Conservation (phyloP, 108 stramenopile genomes). For the Cyclotella cryptica region DNA sequence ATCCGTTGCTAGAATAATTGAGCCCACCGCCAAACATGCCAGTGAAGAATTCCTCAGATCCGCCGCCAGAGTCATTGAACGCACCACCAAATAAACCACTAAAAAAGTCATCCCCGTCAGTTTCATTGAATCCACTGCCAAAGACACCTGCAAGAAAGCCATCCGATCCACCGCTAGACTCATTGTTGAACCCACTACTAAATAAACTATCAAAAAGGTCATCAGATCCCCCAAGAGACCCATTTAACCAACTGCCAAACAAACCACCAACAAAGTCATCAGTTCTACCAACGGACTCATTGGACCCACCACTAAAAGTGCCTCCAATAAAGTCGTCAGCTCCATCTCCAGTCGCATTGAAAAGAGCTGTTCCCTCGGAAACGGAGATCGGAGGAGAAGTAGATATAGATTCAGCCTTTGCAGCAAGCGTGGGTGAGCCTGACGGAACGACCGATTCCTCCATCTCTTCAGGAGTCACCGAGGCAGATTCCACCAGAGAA, state of each 20-base stretch:
- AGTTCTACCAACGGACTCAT: slow-evolving; percentile 7
- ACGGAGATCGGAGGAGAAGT: neutral
- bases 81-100: neutral
- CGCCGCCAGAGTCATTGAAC: neutral
- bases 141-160: slow-evolving; percentile 14
- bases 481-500: too few relatives aligned
- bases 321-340: neutral
- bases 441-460: too few relatives aligned
- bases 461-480: too few relatives aligned
- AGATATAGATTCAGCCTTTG: too few relatives aligned
- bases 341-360: neutral
- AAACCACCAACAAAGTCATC: slow-evolving; percentile 6
- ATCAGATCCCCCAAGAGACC: neutral
- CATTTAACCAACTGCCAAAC: slow-evolving; percentile 1
- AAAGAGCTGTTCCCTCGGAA: neutral
- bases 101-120: neutral
- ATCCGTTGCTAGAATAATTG: neutral
- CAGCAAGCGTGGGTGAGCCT: too few relatives aligned
- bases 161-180: neutral
- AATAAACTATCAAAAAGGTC: neutral
- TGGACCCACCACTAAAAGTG: neutral
- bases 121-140: neutral
- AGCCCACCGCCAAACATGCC: neutral
- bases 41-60: neutral
- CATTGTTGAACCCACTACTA: neutral